Conservation (phyloP, 2,329 filamentous ascomycete genomes). For the Clarireedia sp. region DNA sequence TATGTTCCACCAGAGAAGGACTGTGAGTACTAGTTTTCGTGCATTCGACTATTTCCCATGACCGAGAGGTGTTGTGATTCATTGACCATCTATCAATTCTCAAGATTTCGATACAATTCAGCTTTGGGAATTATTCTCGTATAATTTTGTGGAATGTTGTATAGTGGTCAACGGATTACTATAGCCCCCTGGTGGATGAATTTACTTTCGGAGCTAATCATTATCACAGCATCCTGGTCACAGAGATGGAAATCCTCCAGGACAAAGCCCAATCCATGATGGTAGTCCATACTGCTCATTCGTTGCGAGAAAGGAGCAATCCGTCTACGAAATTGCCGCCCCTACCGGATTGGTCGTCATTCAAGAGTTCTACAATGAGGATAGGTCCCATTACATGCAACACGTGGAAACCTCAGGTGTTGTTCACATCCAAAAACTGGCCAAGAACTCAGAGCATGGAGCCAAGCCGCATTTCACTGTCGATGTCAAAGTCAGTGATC, state of each 20-base stretch:
- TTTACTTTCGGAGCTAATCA: neutral
- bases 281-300: constrained; percentile 19
- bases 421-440: constrained; percentile 19
- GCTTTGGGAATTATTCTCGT: too few relatives aligned
- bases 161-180: too few relatives aligned
- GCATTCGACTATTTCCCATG: neutral
- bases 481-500: constrained; percentile 21
- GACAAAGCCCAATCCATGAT: constrained; percentile 9
- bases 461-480: constrained; percentile 20
- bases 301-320: constrained; percentile 13
- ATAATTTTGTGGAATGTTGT: too few relatives aligned
- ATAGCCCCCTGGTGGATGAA: neutral
- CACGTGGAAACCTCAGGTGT: constrained; percentile 21
- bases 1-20: neutral
- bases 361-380: constrained; percentile 17
- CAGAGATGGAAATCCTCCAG: neutral
- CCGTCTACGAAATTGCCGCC: constrained; percentile 18
- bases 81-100: too few relatives aligned
- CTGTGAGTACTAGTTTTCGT: neutral
- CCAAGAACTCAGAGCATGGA: constrained; percentile 15
- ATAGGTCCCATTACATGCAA: constrained; percentile 1
- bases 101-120: too few relatives aligned
- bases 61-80: too few relatives aligned
- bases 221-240: neutral
- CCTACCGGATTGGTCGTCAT: constrained; percentile 18